Percentiles rank a stretch among this genome's conserved stretches.
Conservation (phyloP, 805 yeast species). For the Nematodospora valgi region DNA sequence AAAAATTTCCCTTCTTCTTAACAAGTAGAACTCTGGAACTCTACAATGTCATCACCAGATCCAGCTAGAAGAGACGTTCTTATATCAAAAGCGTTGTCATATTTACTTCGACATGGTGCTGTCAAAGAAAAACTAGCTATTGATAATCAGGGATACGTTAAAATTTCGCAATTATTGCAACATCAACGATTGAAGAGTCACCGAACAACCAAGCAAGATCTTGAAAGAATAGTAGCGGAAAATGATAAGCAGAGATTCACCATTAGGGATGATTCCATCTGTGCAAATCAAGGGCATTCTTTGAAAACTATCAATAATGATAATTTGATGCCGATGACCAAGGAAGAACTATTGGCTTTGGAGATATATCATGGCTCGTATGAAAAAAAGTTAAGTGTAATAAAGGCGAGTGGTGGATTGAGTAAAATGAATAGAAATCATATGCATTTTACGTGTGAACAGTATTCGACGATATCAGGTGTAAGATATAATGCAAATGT, state of each 20-base stretch:
- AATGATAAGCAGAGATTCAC: conserved; percentile 74
- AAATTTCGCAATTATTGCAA: conserved; percentile 47
- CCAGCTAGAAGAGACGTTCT: conserved; percentile 38
- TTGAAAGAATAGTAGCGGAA: conserved; percentile 54
- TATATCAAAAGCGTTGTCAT: conserved; percentile 73
- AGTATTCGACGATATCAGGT: conserved; percentile 56
- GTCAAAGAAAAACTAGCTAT: conserved; percentile 60
- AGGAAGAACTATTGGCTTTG: conserved; percentile 42
- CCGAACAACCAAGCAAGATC: conserved; percentile 53
- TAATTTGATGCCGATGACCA: conserved; percentile 32
- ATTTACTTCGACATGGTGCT: conserved; percentile 86
- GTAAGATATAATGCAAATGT: conserved; percentile 59
- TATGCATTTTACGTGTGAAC: conserved; percentile 74
- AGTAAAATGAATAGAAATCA: conserved; percentile 75
- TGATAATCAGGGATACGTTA: conserved; percentile 64
- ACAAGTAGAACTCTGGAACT: too few relatives aligned
- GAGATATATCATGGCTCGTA: conserved; percentile 81
- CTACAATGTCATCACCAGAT: conserved; percentile 10
- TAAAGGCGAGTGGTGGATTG: conserved; percentile 54
- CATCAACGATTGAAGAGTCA: conserved; percentile 59
- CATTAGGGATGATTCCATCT: conserved; percentile 42
- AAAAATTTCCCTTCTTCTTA: too few relatives aligned
- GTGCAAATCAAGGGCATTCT: conserved; percentile 95
- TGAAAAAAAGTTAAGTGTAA: conserved; percentile 41
- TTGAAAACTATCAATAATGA: conserved; percentile 45